A percentile compares a stretch with the other conserved stretches of the same genome.
Evolutionary conservation across 805 yeast genomes (phyloP).

Genomic region (Clavispora carvajalis): DNA sequence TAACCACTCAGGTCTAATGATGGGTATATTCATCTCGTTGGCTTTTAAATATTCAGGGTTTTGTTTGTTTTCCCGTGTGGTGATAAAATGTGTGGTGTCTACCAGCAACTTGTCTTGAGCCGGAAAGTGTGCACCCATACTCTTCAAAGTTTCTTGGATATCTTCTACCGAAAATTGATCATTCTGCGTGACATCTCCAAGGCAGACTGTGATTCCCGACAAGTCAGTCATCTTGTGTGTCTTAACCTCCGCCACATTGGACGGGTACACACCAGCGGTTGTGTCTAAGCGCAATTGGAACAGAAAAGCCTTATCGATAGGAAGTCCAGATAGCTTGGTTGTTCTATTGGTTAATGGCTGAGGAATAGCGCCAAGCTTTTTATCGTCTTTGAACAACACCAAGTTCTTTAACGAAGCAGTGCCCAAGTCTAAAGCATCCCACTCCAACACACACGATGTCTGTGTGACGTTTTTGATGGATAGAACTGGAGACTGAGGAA

Average conservation of each 20-base stretch:
- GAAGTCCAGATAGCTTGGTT: slow-evolving; percentile 86
- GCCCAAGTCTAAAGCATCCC: slow-evolving; percentile 85
- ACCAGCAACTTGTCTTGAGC: slow-evolving; percentile 68
- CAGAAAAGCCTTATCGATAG: slow-evolving; percentile 74
- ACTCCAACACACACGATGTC: slow-evolving; percentile 88
- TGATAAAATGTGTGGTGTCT: slow-evolving; percentile 93
- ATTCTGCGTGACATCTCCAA: slow-evolving; percentile 68
- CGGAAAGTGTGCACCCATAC: slow-evolving; percentile 76
- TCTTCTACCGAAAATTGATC: slow-evolving; percentile 46
- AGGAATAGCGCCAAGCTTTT: slow-evolving; percentile 76
- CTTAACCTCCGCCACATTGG: slow-evolving; percentile 61
- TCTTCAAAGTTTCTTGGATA: slow-evolving; percentile 53
- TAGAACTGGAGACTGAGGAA: slow-evolving; percentile 69
- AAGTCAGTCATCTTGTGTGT: slow-evolving; percentile 97
- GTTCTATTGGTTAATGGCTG: slow-evolving; percentile 72
- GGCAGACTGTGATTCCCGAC: slow-evolving; percentile 84
- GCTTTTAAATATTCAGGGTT: slow-evolving; percentile 73
- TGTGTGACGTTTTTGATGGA: slow-evolving; percentile 78
- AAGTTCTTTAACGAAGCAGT: slow-evolving; percentile 74
- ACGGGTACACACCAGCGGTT: slow-evolving; percentile 78
- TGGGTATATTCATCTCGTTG: slow-evolving; percentile 78
- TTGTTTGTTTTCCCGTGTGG: slow-evolving; percentile 56
- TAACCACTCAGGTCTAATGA: slow-evolving; percentile 95
- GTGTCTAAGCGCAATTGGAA: slow-evolving; percentile 81
- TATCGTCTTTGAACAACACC: slow-evolving; percentile 68